Evolutionary conservation across 805 yeast species (phyloP).

Genomic region (Starmerella floricola): DNA sequence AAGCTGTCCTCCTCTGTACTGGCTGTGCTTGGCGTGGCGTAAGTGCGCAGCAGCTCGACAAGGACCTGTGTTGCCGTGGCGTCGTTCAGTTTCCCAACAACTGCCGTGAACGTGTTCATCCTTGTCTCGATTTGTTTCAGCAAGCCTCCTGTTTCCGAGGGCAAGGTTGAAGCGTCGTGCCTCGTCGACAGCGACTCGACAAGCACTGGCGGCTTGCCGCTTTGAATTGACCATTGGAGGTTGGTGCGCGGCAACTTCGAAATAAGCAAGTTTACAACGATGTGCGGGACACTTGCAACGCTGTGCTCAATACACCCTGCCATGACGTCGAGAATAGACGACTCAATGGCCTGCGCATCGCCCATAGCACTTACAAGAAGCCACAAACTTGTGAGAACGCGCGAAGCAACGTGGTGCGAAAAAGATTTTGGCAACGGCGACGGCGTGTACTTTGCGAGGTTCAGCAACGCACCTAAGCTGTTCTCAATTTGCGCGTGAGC

Average conservation of each 20-base stretch:
- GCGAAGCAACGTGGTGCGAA: slow-evolving; percentile 2
- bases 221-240: slow-evolving; percentile 3
- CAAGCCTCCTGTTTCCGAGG: too few relatives aligned
- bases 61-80: slow-evolving; percentile 37
- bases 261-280: slow-evolving; percentile 4
- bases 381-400: slow-evolving; percentile 5
- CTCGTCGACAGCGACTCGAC: background rate
- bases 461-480: slow-evolving; percentile 13
- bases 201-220: slow-evolving; percentile 5
- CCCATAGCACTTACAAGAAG: slow-evolving; percentile 1
- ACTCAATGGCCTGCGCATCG: too few relatives aligned
- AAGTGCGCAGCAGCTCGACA: slow-evolving; percentile 41
- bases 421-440: background rate
- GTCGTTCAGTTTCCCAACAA: slow-evolving; percentile 43
- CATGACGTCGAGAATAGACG: too few relatives aligned
- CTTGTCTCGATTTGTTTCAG: slow-evolving; percentile 33
- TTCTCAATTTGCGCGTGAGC: background rate
- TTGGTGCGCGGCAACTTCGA: slow-evolving; percentile 1
- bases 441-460: slow-evolving; percentile 1
- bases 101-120: slow-evolving; percentile 32
- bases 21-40: slow-evolving; percentile 28
- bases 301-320: too few relatives aligned
- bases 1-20: too few relatives aligned
- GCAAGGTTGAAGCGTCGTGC: too few relatives aligned
- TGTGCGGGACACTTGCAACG: background rate